A percentile compares a stretch with the other conserved stretches of the same genome.
phyloP scores from a whole-genome alignment of 1,284 basidiomycete genomes.

The Fomitopsis pinicola region DNA sequence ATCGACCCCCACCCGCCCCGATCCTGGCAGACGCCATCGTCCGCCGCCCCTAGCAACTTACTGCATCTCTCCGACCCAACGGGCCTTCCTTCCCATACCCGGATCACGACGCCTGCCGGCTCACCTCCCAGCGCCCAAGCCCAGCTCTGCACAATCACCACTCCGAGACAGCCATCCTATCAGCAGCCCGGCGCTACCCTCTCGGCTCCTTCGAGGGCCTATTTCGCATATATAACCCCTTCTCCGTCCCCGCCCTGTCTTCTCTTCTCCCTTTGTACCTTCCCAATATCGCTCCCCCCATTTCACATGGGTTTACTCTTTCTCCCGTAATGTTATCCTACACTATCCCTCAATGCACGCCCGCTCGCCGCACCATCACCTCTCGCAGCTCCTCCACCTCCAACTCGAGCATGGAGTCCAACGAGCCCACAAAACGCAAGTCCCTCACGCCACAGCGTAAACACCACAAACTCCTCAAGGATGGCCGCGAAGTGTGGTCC shows the following conservation, averaged over 20 bases:
- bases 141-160: not conserved
- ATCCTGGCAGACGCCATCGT: constrained; percentile 5
- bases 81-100: constrained; percentile 35
- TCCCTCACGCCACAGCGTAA: constrained; percentile 74
- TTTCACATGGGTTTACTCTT: constrained; percentile 18
- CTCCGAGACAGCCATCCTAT: constrained; percentile 8
- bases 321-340: constrained; percentile 25
- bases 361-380: constrained; percentile 16
- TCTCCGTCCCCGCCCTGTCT: constrained; percentile 20
- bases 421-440: constrained; percentile 19
- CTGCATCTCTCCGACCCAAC: constrained; percentile 29
- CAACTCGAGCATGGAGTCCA: constrained; percentile 22
- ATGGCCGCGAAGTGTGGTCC: constrained; percentile 81
- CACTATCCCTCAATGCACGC: constrained; percentile 21
- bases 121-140: constrained; percentile 17
- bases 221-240: constrained; percentile 24
- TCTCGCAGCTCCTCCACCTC: constrained; percentile 20
- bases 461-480: constrained; percentile 78
- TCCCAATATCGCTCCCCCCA: constrained; percentile 18
- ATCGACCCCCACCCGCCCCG: not conserved
- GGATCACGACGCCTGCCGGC: constrained; percentile 33
- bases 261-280: constrained; percentile 25
- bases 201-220: constrained; percentile 11
- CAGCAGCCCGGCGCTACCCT: constrained; percentile 7
- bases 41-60: constrained; percentile 8